Evolutionary conservation across 2,329 filamentous ascomycete genomes (phyloP), one percentile per base, ranked within the genome.

Genomic region (Fusarium tjaetaba): DNA sequence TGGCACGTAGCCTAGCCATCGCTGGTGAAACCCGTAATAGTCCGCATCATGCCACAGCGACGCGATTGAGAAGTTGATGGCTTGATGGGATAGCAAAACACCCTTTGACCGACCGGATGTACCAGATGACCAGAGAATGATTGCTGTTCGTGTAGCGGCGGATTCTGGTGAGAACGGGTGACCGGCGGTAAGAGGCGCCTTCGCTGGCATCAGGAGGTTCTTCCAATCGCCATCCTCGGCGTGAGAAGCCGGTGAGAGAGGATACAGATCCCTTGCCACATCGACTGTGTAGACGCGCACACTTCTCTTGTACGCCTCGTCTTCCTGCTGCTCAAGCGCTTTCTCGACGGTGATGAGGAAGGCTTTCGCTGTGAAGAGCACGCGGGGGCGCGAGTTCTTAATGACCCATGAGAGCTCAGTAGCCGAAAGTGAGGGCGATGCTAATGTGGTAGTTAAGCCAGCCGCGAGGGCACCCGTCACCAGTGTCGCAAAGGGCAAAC

Each of bases 61-160:
- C 2, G 80, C 78, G 24, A 86, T 90, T 43, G 90, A 85, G 68
- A 92, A 87, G 80, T 92, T 84, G 65, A 85, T 90, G 66, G 93
- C 93, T 65, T 85, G 84, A 79, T 95, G 92, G 5, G 90, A 90
- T 60, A 94, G 89, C 77, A 92, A 87, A 3, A 94, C 93, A 42
- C 93, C 93, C 79, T 95, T 95, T 18, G 93, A 92, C 1, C 92
- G 85, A 3, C 93, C 93, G 0, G 93, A 95, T 1, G 91, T 93
- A 18, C 92, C 88, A 2, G 87, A 90, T 1, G 83, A 85, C 84
- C 84, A 85, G 58, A 85, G 79, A 53, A 85, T 83, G 3, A 85
- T 75, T 45, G 83, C 84, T 5, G 89, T 91, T 78, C 93, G 93
- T 74, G 91, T 91, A 10, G 48, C 22, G 2, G 79, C 71, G 18